Conservation (phyloP, 306 rosid genomes). For the Rosa rugosa region DNA sequence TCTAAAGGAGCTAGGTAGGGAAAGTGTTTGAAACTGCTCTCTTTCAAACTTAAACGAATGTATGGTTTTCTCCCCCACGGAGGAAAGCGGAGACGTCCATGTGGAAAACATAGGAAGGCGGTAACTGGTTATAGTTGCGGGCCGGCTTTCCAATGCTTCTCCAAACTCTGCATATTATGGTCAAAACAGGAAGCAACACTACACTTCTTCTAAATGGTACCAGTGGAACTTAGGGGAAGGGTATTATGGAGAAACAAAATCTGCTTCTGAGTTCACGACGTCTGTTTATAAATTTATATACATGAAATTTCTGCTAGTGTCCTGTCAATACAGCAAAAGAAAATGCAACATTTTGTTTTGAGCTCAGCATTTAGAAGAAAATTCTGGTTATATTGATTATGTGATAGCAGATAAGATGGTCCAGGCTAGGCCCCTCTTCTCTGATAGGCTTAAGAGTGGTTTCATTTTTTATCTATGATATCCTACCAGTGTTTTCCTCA, state of each 20-base stretch:
- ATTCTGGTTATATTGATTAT: too few species aligned
- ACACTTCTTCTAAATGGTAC: not conserved
- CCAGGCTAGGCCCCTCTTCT: too few species aligned
- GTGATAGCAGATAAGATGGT: too few species aligned
- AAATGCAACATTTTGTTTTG: not conserved
- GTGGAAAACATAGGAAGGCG: not conserved
- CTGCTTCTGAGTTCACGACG: not conserved
- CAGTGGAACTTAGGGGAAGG: not conserved
- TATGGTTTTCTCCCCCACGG: not conserved
- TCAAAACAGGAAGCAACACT: not conserved
- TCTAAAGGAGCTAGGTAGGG: constrained; percentile 2
- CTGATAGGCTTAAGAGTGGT: too few species aligned
- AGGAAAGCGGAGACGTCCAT: constrained; percentile 15
- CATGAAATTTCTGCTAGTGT: too few species aligned
- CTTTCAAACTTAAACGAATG: constrained; percentile 5
- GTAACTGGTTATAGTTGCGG: not conserved
- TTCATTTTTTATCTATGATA: too few species aligned
- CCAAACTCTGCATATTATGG: constrained; percentile 1
- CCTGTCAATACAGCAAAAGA: not conserved
- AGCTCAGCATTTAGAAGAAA: too few species aligned
- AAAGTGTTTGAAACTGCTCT: not conserved
- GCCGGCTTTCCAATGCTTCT: constrained; percentile 12
- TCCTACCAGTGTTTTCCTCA: too few species aligned
- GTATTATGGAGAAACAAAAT: not conserved
- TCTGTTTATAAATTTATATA: too few species aligned